Percentiles rank a stretch among this genome's conserved stretches.
These are phyloP conservation scores for Plasmodium reichenowi DNA, from an alignment of 169 alveolate species.

Conservation along the genomic window DNA sequence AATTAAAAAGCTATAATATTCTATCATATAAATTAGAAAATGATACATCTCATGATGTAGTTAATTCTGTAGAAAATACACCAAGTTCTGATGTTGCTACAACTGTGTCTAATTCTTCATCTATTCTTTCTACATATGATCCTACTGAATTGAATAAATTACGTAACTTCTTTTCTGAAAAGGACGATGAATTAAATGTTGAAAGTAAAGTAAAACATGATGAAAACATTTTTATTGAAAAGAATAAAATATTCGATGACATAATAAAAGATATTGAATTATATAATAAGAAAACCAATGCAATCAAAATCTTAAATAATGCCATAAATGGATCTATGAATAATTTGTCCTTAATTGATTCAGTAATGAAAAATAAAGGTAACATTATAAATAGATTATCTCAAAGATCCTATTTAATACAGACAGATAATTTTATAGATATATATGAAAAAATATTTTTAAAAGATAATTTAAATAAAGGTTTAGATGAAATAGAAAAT, in stretches of 20 bases:
- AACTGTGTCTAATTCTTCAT: too few relatives aligned
- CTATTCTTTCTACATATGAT: too few relatives aligned
- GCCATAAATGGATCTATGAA: slow-evolving; percentile 17
- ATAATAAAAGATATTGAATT: slow-evolving; percentile 20
- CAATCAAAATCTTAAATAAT: slow-evolving; percentile 17
- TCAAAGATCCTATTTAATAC: slow-evolving; percentile 3
- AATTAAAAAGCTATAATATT: too few relatives aligned
- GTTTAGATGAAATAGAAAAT: background rate
- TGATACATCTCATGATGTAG: too few relatives aligned
- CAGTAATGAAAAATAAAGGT: slow-evolving; percentile 2
- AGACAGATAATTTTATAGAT: slow-evolving; percentile 10
- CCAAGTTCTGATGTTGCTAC: too few relatives aligned
- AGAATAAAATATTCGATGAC: slow-evolving; percentile 7
- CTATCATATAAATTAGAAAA: too few relatives aligned
- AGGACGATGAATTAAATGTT: background rate
- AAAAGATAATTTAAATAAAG: slow-evolving; percentile 7
- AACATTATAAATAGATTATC: background rate
- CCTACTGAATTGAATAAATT: too few relatives aligned
- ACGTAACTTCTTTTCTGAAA: too few relatives aligned
- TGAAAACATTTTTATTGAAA: background rate
- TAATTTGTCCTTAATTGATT: background rate
- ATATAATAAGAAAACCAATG: slow-evolving; percentile 9
- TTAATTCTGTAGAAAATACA: too few relatives aligned
- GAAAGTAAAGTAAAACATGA: background rate
- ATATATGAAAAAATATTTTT: slow-evolving; percentile 4